Percentiles rank a stretch among this genome's conserved stretches.
Evolutionary conservation across 2,329 filamentous ascomycete species (phyloP).

Genomic region (Arthrinium phaeospermum): DNA sequence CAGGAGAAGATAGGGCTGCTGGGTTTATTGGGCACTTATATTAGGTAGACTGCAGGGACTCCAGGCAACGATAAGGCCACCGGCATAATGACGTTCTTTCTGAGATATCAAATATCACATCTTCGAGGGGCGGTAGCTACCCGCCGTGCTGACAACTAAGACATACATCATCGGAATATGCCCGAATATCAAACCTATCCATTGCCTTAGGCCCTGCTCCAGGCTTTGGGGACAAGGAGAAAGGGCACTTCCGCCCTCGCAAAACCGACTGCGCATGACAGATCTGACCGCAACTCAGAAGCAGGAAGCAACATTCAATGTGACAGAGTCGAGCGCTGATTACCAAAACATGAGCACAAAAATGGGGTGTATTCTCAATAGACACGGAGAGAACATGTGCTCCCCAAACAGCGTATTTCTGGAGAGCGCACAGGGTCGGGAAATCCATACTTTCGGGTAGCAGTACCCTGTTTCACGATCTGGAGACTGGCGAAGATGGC

Average conservation of each 20-base stretch:
- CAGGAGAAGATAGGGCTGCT: background rate
- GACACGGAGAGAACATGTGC: background rate
- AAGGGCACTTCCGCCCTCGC: background rate
- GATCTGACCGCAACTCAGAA: background rate
- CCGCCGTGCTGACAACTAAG: background rate
- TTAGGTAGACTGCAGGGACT: background rate
- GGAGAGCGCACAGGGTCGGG: background rate
- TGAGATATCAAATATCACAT: conserved; percentile 11
- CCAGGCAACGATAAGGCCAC: background rate
- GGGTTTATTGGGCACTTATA: conserved; percentile 1
- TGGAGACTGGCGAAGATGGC: background rate
- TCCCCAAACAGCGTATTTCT: background rate
- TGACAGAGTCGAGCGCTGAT: background rate
- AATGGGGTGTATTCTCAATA: background rate
- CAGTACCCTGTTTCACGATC: conserved; percentile 1
- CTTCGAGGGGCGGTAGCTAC: background rate
- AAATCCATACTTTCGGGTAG: background rate
- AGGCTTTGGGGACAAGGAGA: background rate
- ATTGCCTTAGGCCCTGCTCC: background rate
- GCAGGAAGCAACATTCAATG: background rate
- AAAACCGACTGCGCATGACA: background rate
- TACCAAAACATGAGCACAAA: no score
- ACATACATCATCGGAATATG: background rate
- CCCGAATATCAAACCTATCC: background rate
- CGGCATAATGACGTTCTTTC: background rate